A percentile compares a stretch with the other conserved stretches of the same genome.
Evolutionary conservation across 192 early-diverging fungal species (phyloP).

Genomic region (Dissophora globulifera): DNA sequence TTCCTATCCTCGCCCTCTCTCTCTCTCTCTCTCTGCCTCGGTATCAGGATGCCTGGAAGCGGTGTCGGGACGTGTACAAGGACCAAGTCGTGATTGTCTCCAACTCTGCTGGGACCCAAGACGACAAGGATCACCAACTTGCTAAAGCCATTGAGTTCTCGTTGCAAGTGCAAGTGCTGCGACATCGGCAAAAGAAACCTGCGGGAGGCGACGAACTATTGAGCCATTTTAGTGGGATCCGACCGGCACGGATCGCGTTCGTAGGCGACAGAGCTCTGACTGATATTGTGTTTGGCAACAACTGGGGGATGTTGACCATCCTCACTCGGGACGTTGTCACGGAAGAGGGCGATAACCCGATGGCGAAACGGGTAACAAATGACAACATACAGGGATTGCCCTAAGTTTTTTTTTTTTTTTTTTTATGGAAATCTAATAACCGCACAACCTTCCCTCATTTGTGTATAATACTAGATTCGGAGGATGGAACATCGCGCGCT

Average conservation of each 20-base stretch:
- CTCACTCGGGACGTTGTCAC: slow-evolving; percentile 76
- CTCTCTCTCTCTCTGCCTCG: neutral
- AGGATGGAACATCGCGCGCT: slow-evolving; percentile 38
- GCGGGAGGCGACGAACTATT: slow-evolving; percentile 72
- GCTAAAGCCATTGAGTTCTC: slow-evolving; percentile 37
- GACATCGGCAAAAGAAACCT: slow-evolving; percentile 76
- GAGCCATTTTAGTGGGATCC: slow-evolving; percentile 52
- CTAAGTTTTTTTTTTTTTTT: no score
- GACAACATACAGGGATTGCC: no score
- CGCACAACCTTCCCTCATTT: neutral
- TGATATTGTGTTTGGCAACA: slow-evolving; percentile 88
- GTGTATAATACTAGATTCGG: slow-evolving; percentile 25
- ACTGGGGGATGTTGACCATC: slow-evolving; percentile 75
- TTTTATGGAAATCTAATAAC: no score
- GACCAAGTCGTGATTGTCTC: slow-evolving; percentile 84
- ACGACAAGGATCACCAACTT: slow-evolving; percentile 67
- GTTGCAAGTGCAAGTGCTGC: slow-evolving; percentile 19
- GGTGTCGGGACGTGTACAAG: slow-evolving; percentile 69
- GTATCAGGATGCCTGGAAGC: slow-evolving; percentile 69
- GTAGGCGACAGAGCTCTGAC: slow-evolving; percentile 91
- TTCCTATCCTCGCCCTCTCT: neutral
- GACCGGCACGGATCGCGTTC: slow-evolving; percentile 70
- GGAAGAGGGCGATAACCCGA: slow-evolving; percentile 78
- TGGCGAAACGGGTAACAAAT: slow-evolving; percentile 64
- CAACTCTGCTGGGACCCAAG: slow-evolving; percentile 89